Evolutionary conservation across 2,329 filamentous ascomycete species (phyloP).

Genomic region (Colletotrichum somersetense): DNA sequence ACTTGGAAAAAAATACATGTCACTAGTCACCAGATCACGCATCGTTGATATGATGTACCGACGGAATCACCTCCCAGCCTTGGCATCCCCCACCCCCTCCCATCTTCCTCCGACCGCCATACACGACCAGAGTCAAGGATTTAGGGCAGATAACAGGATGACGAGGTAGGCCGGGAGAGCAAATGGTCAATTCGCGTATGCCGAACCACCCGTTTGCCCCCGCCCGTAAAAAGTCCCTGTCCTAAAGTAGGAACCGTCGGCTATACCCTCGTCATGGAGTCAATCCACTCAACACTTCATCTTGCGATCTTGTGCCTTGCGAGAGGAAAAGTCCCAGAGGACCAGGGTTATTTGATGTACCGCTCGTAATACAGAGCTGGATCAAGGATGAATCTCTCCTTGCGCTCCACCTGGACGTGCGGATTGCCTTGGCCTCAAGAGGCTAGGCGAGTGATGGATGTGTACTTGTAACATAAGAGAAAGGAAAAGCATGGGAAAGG

Average conservation of each 20-base stretch:
- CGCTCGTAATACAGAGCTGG: conserved; percentile 81
- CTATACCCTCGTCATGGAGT: conserved; percentile 36
- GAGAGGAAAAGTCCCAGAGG: conserved; percentile 35
- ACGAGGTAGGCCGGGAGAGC: conserved; percentile 52
- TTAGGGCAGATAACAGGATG: conserved; percentile 54
- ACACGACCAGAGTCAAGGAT: conserved; percentile 39
- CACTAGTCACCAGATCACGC: background rate
- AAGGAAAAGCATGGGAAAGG: conserved; percentile 14
- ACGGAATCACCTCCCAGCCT: conserved; percentile 55
- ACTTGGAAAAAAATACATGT: background rate
- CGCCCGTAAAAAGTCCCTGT: conserved; percentile 47
- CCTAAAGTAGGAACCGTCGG: conserved; percentile 47
- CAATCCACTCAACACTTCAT: conserved; percentile 41
- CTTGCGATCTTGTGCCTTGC: conserved; percentile 41
- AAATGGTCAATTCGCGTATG: conserved; percentile 57
- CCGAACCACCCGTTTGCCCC: conserved; percentile 51
- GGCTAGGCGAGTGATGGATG: conserved; percentile 6
- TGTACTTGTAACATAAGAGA: conserved; percentile 15
- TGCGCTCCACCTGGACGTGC: conserved; percentile 82
- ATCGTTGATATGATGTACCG: conserved; percentile 55
- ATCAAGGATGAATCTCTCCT: conserved; percentile 80
- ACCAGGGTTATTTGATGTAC: conserved; percentile 63
- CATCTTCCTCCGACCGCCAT: conserved; percentile 34
- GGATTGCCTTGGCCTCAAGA: conserved; percentile 53
- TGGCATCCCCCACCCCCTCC: conserved; percentile 48